Base-by-base conservation (phyloP, 148 eudicot genomes). In the Silene uniflora region DNA sequence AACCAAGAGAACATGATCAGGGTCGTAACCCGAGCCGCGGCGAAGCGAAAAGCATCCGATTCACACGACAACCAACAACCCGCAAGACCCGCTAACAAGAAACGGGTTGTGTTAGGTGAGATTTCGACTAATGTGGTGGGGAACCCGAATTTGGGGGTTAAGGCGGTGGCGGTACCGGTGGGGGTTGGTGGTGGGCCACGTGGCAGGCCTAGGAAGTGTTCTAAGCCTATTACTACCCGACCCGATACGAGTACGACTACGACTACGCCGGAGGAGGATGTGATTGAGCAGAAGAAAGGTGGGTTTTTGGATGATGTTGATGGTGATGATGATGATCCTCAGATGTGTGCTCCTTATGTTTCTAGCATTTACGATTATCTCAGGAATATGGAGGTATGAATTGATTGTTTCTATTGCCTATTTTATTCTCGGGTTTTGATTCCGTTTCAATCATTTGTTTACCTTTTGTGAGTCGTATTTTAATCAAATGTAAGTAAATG, bases 381-480 rank as follows among this genome's bases (percentile, higher is more conserved):
- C 44, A 86, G 81, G 9, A 73, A 81, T 14, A 86, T 92, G 97
- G 99, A 95, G 97, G 99, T 95, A 56, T 69, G n/a, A n/a, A n/a
- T 69, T 25, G 9, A 13, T 79, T 49, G 52, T 0, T 49, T 49
- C 14, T 49, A 11, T 2, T 49, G 2, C 14, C 12, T 7, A 25
- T 5, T 59, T 49, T 65, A 12, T 29, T 13, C 7, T 47, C 47
- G 6, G 7, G 6, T 39, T 4, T 75, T 58, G 13, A 17, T 32
- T 32, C 35, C 2, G 29, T 2, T 2, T 27, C 39, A 35, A 35
- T 35, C 39, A 35, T 35, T 35, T 35, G 39, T 35, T 5, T 35
- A 5, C 39, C 4, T 35, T 35, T 35, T 35, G 44, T 39, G 44
- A 7, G 8, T 0, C 7, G 44, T 39, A 39, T 39, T 39, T 5